phyloP scores from a whole-genome alignment of 2,329 filamentous ascomycete genomes.

The Aspergillus sp. region DNA sequence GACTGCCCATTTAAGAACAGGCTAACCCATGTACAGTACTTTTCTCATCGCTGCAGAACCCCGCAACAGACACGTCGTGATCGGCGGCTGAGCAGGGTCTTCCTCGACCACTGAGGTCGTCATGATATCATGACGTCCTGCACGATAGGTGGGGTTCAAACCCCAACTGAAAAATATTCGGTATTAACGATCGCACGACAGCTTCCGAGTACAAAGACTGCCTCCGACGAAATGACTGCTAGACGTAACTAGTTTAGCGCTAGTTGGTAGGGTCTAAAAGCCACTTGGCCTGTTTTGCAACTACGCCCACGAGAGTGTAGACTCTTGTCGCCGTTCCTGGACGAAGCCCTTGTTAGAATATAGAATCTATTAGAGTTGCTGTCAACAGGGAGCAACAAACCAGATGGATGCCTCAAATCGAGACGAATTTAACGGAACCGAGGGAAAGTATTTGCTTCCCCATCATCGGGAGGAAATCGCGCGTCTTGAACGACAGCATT shows the following conservation, averaged over 20 bases:
- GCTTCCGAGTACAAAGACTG: no score
- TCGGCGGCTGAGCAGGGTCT: not conserved
- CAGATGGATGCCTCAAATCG: not conserved
- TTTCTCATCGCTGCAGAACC: not conserved
- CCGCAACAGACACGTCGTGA: not conserved
- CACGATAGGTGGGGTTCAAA: not conserved
- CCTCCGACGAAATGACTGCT: no score
- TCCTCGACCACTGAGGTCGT: not conserved
- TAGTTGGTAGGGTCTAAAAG: not conserved
- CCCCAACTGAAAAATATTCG: not conserved
- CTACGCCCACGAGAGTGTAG: no score
- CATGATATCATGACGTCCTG: not conserved
- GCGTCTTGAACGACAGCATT: conserved; percentile 10
- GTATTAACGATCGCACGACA: not conserved
- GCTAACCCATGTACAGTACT: no score
- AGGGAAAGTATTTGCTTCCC: conserved; percentile 13
- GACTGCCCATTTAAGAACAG: no score
- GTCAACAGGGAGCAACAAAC: not conserved
- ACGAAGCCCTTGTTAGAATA: no score
- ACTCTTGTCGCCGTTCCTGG: no score
- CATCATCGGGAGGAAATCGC: conserved; percentile 12
- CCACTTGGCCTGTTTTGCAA: not conserved
- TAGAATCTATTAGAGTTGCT: no score
- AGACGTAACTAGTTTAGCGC: not conserved
- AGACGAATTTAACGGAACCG: conserved; percentile 5